These are phyloP conservation scores for Saposhnikovia divaricata DNA, from an alignment of 129 eudicot species.

Conservation along the genomic window DNA sequence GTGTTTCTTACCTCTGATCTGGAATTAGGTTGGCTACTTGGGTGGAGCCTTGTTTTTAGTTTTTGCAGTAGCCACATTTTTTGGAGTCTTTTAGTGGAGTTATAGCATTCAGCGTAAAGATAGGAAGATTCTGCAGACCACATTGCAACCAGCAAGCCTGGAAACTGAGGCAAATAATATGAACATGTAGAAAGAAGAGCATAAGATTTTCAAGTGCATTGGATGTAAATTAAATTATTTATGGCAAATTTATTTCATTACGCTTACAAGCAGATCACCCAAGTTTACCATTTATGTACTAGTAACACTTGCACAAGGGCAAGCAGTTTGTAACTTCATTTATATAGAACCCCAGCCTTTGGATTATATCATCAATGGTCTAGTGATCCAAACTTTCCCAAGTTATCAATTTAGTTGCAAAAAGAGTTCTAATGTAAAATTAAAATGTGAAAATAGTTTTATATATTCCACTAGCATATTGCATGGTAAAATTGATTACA, in stretches of 20 bases:
- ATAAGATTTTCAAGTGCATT: background rate
- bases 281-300: background rate
- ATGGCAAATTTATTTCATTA: background rate
- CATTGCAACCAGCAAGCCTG: background rate
- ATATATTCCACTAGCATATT: background rate
- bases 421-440: background rate
- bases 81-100: slow-evolving; percentile 62
- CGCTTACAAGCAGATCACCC: background rate
- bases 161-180: background rate
- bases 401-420: background rate
- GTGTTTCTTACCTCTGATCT: slow-evolving; percentile 6
- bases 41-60: slow-evolving; percentile 74
- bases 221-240: background rate
- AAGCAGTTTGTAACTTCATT: background rate
- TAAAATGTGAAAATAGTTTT: background rate
- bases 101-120: slow-evolving; percentile 3
- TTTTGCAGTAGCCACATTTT: slow-evolving; percentile 83
- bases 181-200: background rate
- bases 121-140: slow-evolving; percentile 9
- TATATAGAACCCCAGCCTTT: background rate
- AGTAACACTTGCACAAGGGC: background rate
- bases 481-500: background rate
- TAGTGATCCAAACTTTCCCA: background rate
- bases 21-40: slow-evolving; percentile 74
- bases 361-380: background rate